Evolutionary conservation across 176 grass and related monocot species (phyloP), one percentile per base, ranked within the genome.

Genomic region (Avena insularis): DNA sequence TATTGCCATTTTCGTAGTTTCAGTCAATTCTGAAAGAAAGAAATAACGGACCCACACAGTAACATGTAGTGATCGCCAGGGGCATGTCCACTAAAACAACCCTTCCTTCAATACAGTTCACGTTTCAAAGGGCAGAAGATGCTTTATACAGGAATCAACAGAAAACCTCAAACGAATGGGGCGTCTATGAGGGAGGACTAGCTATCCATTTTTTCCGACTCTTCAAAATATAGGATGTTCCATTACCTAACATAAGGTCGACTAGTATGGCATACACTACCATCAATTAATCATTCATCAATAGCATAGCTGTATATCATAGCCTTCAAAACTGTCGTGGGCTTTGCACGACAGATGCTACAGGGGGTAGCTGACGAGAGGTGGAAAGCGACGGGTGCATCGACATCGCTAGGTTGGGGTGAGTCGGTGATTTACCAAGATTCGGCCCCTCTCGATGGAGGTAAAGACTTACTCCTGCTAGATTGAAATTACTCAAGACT

Each of bases 1-100:
- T 11, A 65, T 89, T 82, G 82, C 54, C 16, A 68, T 49, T 21
- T 59, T 81, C 63, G 82, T 6, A 2, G 62, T 89, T 87, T 57
- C 50, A 86, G 40, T 65, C 40, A 68, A 78, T 80, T 83, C 56
- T 31, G 89, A 71, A 48, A 78, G 14, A 90, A 80, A 84, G 15
- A 77, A 59, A 77, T 69, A 38, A 51, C 13, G 50, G 49, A 80
- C 71, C 29, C 51, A 81, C 49, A 88, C 19, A 50, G 10, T 25
- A 77, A 23, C 68, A 85, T 31, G 49, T 74, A 23, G 79, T 35
- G 51, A 40, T 40, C 49, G n/a, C 27, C 20, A 80, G 57, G 70
- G 21, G 10, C 19, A 71, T 71, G 77, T 48, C 60, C 60, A 77
- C 54, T 81, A 70, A 70, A 63, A 84, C 8, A 69, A 66, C 75